Evolutionary conservation across 805 yeast genomes (phyloP).

Genomic region (Pichia exigua): DNA sequence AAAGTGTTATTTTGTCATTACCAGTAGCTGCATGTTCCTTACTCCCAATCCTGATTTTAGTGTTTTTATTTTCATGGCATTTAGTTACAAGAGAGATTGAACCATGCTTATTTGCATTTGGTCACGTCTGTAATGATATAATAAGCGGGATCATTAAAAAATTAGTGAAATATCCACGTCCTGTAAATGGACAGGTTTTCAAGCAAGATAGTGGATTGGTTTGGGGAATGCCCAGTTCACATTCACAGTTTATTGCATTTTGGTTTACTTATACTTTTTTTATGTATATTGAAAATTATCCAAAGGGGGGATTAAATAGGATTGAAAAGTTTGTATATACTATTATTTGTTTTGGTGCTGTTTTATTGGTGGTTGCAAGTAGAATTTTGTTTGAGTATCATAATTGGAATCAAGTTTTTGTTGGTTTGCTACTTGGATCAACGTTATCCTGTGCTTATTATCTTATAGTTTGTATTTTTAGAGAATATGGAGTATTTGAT

Average conservation of each 20-base stretch:
- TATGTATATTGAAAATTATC: slow-evolving; percentile 35
- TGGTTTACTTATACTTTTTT: slow-evolving; percentile 52
- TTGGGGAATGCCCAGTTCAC: slow-evolving; percentile 97
- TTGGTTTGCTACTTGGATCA: slow-evolving; percentile 62
- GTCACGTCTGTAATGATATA: slow-evolving; percentile 75
- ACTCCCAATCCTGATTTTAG: slow-evolving; percentile 69
- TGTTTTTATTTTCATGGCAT: slow-evolving; percentile 80
- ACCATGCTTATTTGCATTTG: slow-evolving; percentile 74
- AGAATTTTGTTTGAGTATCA: slow-evolving; percentile 78
- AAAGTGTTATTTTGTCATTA: slow-evolving; percentile 46
- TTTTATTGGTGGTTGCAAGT: slow-evolving; percentile 45
- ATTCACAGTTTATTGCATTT: slow-evolving; percentile 92
- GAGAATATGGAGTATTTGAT: slow-evolving; percentile 63
- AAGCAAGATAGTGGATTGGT: slow-evolving; percentile 31
- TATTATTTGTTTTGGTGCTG: background rate
- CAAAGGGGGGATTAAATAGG: slow-evolving; percentile 18
- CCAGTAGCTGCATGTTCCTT: slow-evolving; percentile 67
- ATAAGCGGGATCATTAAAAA: slow-evolving; percentile 62
- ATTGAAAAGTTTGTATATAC: slow-evolving; percentile 12
- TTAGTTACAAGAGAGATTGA: slow-evolving; percentile 77
- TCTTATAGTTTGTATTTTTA: slow-evolving; percentile 38
- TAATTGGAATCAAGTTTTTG: slow-evolving; percentile 59
- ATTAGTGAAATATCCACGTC: slow-evolving; percentile 65
- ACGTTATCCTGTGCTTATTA: slow-evolving; percentile 54
- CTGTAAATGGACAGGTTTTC: slow-evolving; percentile 36